Evolutionary conservation across 2,329 filamentous ascomycete genomes (phyloP), one percentile per base, ranked within the genome.

Genomic region (Ascosphaera pollenicola): DNA sequence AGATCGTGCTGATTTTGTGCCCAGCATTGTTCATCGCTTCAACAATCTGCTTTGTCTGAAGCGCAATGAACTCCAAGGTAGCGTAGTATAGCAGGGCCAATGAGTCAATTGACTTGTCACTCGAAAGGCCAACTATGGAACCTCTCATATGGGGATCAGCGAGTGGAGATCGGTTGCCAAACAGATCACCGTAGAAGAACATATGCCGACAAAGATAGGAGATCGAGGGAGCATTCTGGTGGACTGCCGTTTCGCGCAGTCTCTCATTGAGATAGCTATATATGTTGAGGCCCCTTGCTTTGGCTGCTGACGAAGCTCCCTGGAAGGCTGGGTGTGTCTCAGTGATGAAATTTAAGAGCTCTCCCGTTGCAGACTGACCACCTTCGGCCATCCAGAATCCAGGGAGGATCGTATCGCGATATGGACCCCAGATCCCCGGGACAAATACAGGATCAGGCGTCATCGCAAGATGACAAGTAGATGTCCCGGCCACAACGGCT

Each of bases 181-280:
- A 95, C 3, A 95, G 68, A 54, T 98, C 89, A 45, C 89, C 89
- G 57, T 98, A 98, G 65, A 98, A 91, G 72, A 98, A 98, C 63
- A 92, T 79, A 59, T 98, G 87, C 7, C 87, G 80, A 10, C 75
- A 84, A 2, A 98, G 67, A 57, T 85, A 91, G 15, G 82, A 77
- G 45, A 95, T 70, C 39, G 73, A 74, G 0, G 85, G 85, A 2
- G 82, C 82, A 2, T 67, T 63, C 17, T 63, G 59, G 50, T 75
- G 75, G 49, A 76, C 69, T 17, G 70, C 70, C 65, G 95, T 69
- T 48, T 82, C 74, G 43, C 74, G 70, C 8, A 98, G 72, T 51
- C 91, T 84, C 45, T 75, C 69, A 58, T 98, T 95, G 41, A 98
- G 70, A 57, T 85, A 93, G 54, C 93, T 84, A 61, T 94, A 98